Conservation (phyloP, 441 rosid genomes). For the Jatropha podagrica region DNA sequence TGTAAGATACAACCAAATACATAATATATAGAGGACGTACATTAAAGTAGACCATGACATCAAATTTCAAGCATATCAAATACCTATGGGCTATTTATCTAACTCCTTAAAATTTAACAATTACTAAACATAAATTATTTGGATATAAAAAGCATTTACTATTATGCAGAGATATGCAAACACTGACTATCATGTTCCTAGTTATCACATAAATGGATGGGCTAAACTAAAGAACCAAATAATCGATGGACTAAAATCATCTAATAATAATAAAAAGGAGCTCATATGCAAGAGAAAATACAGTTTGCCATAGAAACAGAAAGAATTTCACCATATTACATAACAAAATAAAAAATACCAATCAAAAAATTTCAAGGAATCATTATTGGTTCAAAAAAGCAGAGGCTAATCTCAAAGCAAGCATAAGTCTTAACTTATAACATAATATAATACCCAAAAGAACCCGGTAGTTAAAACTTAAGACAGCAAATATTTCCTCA, state of each 20-base stretch:
- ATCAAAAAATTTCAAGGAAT: background rate
- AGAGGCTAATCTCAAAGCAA: background rate
- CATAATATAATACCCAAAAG: background rate
- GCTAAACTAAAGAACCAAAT: background rate
- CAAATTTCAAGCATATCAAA: background rate
- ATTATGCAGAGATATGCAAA: background rate
- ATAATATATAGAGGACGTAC: background rate
- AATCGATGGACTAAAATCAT: background rate
- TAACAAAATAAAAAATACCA: background rate
- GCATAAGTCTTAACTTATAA: background rate
- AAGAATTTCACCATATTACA: too few species aligned
- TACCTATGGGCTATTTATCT: background rate
- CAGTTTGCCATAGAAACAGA: too few species aligned
- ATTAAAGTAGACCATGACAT: background rate
- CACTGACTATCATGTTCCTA: background rate
- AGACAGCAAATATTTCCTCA: background rate
- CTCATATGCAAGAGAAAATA: too few species aligned
- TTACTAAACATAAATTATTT: background rate
- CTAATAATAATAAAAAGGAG: too few species aligned
- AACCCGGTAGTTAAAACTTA: background rate
- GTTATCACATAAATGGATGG: background rate
- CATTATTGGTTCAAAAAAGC: background rate
- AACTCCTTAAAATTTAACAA: background rate
- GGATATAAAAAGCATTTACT: too few species aligned
- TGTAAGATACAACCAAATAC: background rate